Percentiles rank a stretch among this genome's conserved stretches.
These are phyloP conservation scores for Yamadazyma ubonensis DNA, from an alignment of 805 yeast genomes.

Conservation along the genomic window DNA sequence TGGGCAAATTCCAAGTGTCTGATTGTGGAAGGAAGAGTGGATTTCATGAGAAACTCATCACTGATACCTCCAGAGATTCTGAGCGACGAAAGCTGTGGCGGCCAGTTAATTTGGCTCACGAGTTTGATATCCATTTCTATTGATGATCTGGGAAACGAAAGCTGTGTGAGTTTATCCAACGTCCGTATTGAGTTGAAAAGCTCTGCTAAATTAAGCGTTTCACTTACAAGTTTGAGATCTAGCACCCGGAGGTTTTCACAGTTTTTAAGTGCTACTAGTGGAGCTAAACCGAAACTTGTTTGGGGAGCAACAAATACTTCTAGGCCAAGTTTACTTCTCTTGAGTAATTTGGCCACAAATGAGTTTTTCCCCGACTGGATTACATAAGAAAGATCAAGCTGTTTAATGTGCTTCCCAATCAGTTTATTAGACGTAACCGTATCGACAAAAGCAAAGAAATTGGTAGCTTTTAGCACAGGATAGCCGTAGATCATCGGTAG, in stretches of 20 bases:
- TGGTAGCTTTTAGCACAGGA: slow-evolving; percentile 65
- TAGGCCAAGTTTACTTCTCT: slow-evolving; percentile 68
- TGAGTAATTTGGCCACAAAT: slow-evolving; percentile 74
- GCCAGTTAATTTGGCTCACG: slow-evolving; percentile 65
- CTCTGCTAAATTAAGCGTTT: slow-evolving; percentile 80
- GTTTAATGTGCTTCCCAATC: slow-evolving; percentile 59
- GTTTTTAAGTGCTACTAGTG: slow-evolving; percentile 73
- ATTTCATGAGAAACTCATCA: slow-evolving; percentile 67
- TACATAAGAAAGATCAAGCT: slow-evolving; percentile 72
- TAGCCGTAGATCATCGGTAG: slow-evolving; percentile 62
- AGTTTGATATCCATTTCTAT: slow-evolving; percentile 55
- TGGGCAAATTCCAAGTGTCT: slow-evolving; percentile 76
- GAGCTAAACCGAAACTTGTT: slow-evolving; percentile 90
- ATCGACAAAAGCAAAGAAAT: slow-evolving; percentile 73
- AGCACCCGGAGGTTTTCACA: slow-evolving; percentile 64
- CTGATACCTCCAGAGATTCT: slow-evolving; percentile 89
- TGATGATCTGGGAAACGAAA: slow-evolving; percentile 88
- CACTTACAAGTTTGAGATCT: slow-evolving; percentile 85
- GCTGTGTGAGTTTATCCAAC: slow-evolving; percentile 60
- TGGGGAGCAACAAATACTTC: slow-evolving; percentile 86
- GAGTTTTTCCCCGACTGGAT: slow-evolving; percentile 93
- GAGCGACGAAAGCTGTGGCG: slow-evolving; percentile 66
- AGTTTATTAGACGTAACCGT: slow-evolving; percentile 49
- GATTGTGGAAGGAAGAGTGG: slow-evolving; percentile 72
- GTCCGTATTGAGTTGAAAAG: slow-evolving; percentile 71